Conservation (phyloP, 2,329 filamentous ascomycete species). For the Pseudogymnoascus sp. region DNA sequence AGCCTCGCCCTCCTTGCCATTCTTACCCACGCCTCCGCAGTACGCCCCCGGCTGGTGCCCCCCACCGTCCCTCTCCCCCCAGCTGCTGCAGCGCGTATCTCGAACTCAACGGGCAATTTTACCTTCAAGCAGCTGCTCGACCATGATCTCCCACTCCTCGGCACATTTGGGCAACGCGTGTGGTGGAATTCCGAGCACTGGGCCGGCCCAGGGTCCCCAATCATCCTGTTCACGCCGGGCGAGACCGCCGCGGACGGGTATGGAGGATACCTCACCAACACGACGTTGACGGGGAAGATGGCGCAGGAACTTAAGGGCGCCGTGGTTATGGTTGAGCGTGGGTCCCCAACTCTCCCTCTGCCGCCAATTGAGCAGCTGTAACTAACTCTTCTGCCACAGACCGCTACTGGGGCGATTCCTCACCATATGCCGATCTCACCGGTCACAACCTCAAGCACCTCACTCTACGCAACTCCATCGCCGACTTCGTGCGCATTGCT, state of each 20-base stretch:
- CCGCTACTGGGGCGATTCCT: conserved; percentile 49
- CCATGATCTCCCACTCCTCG: conserved; percentile 45
- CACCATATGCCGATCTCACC: conserved; percentile 41
- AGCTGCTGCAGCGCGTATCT: not conserved
- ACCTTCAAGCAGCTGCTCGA: conserved; percentile 49
- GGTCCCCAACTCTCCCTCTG: conserved; percentile 13
- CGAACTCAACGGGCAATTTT: not conserved
- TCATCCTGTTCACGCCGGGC: conserved; percentile 45
- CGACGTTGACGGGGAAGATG: conserved; percentile 40
- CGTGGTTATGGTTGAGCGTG: conserved; percentile 46
- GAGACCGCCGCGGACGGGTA: conserved; percentile 41
- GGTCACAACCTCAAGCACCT: conserved; percentile 46
- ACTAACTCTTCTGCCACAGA: conserved; percentile 29
- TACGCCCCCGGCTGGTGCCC: not conserved
- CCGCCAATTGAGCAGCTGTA: not conserved
- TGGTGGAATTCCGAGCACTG: conserved; percentile 44
- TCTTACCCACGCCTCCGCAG: not conserved
- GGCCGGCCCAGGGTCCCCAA: conserved; percentile 46
- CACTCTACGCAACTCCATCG: conserved; percentile 44
- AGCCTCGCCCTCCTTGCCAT: not conserved
- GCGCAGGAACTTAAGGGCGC: conserved; percentile 46
- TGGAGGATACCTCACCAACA: conserved; percentile 41
- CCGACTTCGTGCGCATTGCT: conserved; percentile 47
- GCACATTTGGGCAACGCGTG: conserved; percentile 46
- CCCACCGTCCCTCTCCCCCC: not conserved